These are phyloP conservation scores for Neurospora africana DNA, from an alignment of 495 filamentous ascomycete genomes.

Conservation along the genomic window DNA sequence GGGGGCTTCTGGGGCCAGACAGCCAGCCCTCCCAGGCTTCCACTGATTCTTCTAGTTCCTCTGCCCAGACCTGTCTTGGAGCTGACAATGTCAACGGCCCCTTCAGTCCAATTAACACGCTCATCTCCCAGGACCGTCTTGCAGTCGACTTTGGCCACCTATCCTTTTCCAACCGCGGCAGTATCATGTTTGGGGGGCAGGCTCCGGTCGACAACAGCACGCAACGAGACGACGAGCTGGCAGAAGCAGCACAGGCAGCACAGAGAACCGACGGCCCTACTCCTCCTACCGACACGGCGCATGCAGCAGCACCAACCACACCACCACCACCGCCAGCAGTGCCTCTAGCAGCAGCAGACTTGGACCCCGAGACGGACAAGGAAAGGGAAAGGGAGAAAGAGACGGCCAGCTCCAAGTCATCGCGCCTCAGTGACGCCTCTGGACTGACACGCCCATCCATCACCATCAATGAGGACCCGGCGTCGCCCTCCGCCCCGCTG, in stretches of 20 bases:
- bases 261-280: neutral
- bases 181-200: conserved; percentile 48
- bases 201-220: conserved; percentile 1
- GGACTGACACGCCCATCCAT: neutral
- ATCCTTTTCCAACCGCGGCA: conserved; percentile 52
- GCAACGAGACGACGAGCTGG: neutral
- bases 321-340: neutral
- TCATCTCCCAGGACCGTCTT: conserved; percentile 42
- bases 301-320: neutral
- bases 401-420: neutral
- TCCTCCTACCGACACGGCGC: neutral
- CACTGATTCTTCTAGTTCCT: neutral
- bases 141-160: conserved; percentile 39
- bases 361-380: neutral
- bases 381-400: neutral
- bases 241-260: neutral
- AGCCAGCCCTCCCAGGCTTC: neutral
- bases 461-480: conserved; percentile 6
- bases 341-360: neutral
- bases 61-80: neutral
- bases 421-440: neutral
- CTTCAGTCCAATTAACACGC: conserved; percentile 39
- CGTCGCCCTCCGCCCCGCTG: conserved; percentile 6
- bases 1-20: neutral
- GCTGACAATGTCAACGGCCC: neutral